These are phyloP conservation scores for Saccharum spontaneum DNA, from an alignment of 176 grass and related monocot genomes.

Conservation along the genomic window DNA sequence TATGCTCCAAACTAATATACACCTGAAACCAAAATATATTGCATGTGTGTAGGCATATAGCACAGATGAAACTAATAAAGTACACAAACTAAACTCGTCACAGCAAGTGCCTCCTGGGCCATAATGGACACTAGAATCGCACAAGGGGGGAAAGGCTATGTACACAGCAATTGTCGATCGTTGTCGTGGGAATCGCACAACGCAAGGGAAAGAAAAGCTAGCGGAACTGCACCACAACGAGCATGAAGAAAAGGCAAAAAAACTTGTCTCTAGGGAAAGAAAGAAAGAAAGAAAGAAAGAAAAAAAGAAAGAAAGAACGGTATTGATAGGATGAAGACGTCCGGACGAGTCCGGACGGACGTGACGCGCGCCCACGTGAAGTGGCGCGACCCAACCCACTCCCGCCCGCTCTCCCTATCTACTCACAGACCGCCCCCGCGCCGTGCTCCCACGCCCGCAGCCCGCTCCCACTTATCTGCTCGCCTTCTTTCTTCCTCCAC, in stretches of 20 bases:
- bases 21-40: background rate
- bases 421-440: too few relatives aligned
- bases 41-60: background rate
- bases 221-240: conserved; percentile 2
- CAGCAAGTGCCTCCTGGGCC: background rate
- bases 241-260: background rate
- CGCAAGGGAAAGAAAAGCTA: background rate
- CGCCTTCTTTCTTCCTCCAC: too few relatives aligned
- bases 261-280: background rate
- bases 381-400: too few relatives aligned
- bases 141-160: background rate
- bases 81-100: background rate
- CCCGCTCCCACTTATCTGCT: too few relatives aligned
- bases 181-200: conserved; percentile 27
- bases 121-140: conserved; percentile 41
- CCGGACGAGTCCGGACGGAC: too few relatives aligned
- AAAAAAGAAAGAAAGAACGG: too few relatives aligned
- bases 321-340: too few relatives aligned
- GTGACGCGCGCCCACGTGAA: too few relatives aligned
- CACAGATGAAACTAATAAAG: background rate
- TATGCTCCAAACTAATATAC: background rate
- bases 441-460: too few relatives aligned
- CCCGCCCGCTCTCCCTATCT: too few relatives aligned
- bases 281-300: background rate
- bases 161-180: background rate